These are phyloP conservation scores for Candida sp. DNA, from an alignment of 1,139 yeast genomes.

Conservation along the genomic window DNA sequence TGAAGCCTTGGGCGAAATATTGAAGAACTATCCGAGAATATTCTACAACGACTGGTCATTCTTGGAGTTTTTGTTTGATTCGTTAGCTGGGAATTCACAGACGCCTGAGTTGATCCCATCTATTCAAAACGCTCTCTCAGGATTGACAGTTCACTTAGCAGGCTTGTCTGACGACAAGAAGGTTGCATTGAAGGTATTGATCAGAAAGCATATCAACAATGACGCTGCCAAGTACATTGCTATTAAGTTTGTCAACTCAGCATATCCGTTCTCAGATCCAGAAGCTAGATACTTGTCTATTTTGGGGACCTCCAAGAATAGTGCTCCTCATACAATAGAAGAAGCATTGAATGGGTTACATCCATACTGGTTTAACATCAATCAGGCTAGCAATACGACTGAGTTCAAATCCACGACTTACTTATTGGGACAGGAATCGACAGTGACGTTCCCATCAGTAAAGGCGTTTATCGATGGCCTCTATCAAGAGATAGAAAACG, in stretches of 20 bases:
- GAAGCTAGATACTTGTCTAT: conserved; percentile 73
- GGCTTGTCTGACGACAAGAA: conserved; percentile 43
- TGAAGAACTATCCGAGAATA: conserved; percentile 53
- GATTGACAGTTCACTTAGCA: conserved; percentile 55
- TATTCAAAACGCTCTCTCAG: conserved; percentile 74
- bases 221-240: conserved; percentile 61
- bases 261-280: conserved; percentile 71
- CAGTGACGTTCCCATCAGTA: conserved; percentile 50
- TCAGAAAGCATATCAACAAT: conserved; percentile 33
- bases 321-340: conserved; percentile 75
- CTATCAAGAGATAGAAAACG: conserved; percentile 23
- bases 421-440: conserved; percentile 40
- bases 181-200: conserved; percentile 43
- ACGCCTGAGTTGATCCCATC: conserved; percentile 63
- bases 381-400: conserved; percentile 44
- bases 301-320: conserved; percentile 60
- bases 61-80: conserved; percentile 70
- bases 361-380: conserved; percentile 68
- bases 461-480: conserved; percentile 33
- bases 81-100: conserved; percentile 62
- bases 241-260: conserved; percentile 65
- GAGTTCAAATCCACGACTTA: conserved; percentile 50
- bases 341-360: conserved; percentile 85
- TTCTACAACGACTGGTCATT: conserved; percentile 51
- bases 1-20: conserved; percentile 74